Evolutionary conservation across 768 basidiomycete species (phyloP), one percentile per base, ranked within the genome.

Genomic region (Auricularia sp.): DNA sequence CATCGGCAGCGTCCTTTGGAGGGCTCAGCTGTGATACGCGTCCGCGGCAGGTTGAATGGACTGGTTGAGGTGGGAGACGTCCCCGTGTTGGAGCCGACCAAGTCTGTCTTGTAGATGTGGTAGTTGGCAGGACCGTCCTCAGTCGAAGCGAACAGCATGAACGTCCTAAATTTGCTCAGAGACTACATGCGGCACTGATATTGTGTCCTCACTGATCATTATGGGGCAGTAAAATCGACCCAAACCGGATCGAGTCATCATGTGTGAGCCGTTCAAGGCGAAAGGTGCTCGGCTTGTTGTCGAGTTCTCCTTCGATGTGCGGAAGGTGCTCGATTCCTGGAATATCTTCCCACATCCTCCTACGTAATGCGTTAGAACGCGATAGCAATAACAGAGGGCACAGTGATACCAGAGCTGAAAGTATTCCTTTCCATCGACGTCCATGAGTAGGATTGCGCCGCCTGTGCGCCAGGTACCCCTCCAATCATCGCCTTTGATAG

Each of bases 281-380:
- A 14, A 78, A 76, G 47, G 67, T 72, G 10, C 79, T 76, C 35
- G 79, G 78, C 33, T 68, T 58, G 66, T 79, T 79, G 63, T 77
- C 71, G 16, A 78, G 70, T 64, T 80, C 78, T 14, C 72, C 70
- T 37, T 77, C 74, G 36, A 79, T 73, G n/a, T 63, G 70, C 16
- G 76, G 77, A 34, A 79, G 21, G 67, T 66, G 6, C 64, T 67
- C 7, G 71, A 66, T 18, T 69, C 70, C 42, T 71, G 13, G 64
- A 16, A 66, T 42, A 37, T 80, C 75, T 61, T 79, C 78, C 79
- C 79, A 80, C 68, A 79, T 77, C 37, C 79, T 78, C 76, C 77
- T 77, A 21, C 21, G 54, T 54, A 21, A 59, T 62, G 18, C 39
- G 21, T 14, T 33, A 51, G 35, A 5, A 6, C 16, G 35, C 33